Evolutionary conservation across 495 filamentous ascomycete genomes (phyloP), one percentile per base, ranked within the genome.

Genomic region (Neurospora tetraspora): DNA sequence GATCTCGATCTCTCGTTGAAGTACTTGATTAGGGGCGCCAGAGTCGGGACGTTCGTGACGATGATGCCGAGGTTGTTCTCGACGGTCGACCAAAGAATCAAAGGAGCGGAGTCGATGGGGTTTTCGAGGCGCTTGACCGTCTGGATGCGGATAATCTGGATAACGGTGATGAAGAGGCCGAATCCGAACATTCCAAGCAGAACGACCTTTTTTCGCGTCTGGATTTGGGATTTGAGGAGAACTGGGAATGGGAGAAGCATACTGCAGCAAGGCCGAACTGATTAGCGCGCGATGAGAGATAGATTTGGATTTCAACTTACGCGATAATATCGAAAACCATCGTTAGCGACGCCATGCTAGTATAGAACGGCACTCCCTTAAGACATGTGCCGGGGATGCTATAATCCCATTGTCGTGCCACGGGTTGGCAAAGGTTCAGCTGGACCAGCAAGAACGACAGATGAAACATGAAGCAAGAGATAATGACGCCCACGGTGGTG

Each of bases 141-240:
- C 74, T 86, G 82, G 72, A 89, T 86, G 42, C 86, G 86, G 72
- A 88, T 82, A 71, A 87, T 83, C 74, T 88, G 85, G 71, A 86
- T 87, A 71, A 84, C 72, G 27, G 86, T 87, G 68, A 88, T 80
- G 79, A 89, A 89, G 72, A 86, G 80, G 69, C 84, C 85, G 20
- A 88, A 80, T 27, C 82, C 80, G 77, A 87, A 88, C 72, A 88
- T 78, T 68, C 78, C 80, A 23, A 80, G 77, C 2, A 88, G 80
- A 47, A 85, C 76, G 34, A 84, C 20, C 76, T 86, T 82, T 68
- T 80, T 82, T 16, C 78, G 79, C 16, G 69, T 70, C 23, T 77
- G 80, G 40, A 88, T 80, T 38, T 82, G 78, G 0, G 84, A 80
- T 39, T 80, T 78, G 71, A 83, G 74, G 37, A 89, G 86, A 27